Base-by-base conservation (phyloP, 2,329 filamentous ascomycete genomes). In the Zymoseptoria tritici region DNA sequence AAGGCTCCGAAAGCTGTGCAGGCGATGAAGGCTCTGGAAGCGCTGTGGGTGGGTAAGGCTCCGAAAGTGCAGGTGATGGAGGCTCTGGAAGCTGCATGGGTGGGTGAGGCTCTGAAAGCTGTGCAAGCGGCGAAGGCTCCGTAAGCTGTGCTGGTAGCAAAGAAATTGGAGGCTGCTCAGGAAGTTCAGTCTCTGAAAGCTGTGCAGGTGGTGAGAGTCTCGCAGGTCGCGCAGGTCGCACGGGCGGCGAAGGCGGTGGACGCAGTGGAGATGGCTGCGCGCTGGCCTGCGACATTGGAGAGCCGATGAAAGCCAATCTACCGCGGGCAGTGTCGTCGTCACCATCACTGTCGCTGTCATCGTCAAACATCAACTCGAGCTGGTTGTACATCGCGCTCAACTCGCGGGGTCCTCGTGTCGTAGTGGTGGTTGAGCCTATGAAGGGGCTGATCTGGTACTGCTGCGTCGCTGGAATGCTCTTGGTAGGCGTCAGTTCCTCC, bases 371-470 rank as follows among this genome's bases (percentile, higher is more conserved):
- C 13, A 16, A n/a, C 36, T 46, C 36, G 36, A 46, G 13, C 36
- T 46, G 36, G 13, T 46, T n/a, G 36, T 46, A 46, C 36, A 46
- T 46, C 13, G 36, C 36, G 36, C 36, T 46, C 36, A 16, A 7
- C 36, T 46, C 36, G 16, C 36, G 36, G 16, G 13, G 36, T 13
- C 36, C 13, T 46, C 13, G 13, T 46, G 13, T n/a, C 16, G 36
- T 46, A 16, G 36, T 46, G 13, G 36, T 16, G 4, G 36, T 16
- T 46, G 36, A 46, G 36, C 16, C 36, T n/a, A 62, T 63, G 19
- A 54, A 16, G 7, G 63, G 63, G 26, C 63, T 60, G 24, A 54
- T 36, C 7, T 49, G 42, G 22, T 55, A 19, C 8, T 20, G 9
- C 21, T 57, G 54, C 26, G 20, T 52, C 21, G 21, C 21, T 59